A percentile compares a stretch with the other conserved stretches of the same genome.
phyloP scores from a whole-genome alignment of 495 filamentous ascomycete species.

The Penicillium macrosclerotiorum region DNA sequence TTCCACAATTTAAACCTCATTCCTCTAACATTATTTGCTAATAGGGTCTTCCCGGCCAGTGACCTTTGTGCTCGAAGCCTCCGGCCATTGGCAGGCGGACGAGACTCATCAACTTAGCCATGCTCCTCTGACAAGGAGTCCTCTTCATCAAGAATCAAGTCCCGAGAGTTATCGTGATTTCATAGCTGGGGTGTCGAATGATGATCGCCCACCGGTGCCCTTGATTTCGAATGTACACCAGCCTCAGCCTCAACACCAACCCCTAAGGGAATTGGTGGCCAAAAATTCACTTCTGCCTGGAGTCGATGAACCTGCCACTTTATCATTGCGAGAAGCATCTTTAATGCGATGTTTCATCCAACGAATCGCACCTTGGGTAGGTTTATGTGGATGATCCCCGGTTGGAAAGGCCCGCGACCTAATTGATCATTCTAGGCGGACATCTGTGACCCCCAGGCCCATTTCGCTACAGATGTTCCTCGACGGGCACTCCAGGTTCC shows the following conservation, averaged over 20 bases:
- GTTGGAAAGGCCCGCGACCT: neutral
- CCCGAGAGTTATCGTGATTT: neutral
- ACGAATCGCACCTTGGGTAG: constrained; percentile 34
- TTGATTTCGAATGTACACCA: neutral
- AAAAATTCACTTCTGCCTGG: neutral
- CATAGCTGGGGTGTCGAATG: neutral
- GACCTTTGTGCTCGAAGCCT: constrained; percentile 32
- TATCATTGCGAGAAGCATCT: constrained; percentile 33
- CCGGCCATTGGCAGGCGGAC: constrained; percentile 15
- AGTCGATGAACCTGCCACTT: constrained; percentile 1
- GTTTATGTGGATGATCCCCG: neutral
- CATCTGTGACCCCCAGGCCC: constrained; percentile 34
- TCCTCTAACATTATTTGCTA: too few relatives aligned
- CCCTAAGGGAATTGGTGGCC: neutral
- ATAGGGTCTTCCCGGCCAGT: constrained; percentile 19
- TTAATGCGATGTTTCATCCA: constrained; percentile 36
- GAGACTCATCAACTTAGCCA: neutral
- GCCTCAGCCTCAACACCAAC: too few relatives aligned
- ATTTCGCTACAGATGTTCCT: constrained; percentile 37
- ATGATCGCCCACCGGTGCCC: neutral
- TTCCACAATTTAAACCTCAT: neutral
- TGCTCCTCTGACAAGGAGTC: neutral
- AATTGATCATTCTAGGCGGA: constrained; percentile 24
- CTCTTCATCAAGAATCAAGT: neutral
- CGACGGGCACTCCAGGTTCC: constrained; percentile 30